Percentiles rank a stretch among this genome's conserved stretches.
phyloP scores from a whole-genome alignment of 371 early-diverging fungal species.

The Saksenaea oblongispora region DNA sequence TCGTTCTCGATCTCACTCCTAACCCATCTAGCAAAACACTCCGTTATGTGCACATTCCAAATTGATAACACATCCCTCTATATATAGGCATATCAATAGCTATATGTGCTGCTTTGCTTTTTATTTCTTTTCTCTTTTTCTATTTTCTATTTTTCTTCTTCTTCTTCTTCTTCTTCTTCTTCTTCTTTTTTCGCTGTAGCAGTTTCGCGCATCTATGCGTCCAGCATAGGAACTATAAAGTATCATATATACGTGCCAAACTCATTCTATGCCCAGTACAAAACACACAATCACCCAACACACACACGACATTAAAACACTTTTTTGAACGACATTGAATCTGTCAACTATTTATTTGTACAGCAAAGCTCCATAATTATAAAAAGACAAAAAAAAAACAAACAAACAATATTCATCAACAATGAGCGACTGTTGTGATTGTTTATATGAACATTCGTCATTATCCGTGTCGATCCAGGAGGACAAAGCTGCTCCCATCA shows the following conservation, averaged over 20 bases:
- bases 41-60: background rate
- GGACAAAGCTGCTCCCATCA: background rate
- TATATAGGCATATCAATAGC: slow-evolving; percentile 2
- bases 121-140: slow-evolving; percentile 2
- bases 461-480: slow-evolving; percentile 10
- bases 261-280: background rate
- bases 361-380: background rate
- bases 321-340: background rate
- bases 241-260: background rate
- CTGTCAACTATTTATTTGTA: slow-evolving; percentile 3
- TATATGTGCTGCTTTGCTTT: slow-evolving; percentile 1
- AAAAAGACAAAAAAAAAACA: background rate
- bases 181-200: background rate
- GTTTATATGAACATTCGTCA: slow-evolving; percentile 5
- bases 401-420: background rate
- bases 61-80: background rate
- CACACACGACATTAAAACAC: slow-evolving; percentile 6
- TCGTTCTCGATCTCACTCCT: background rate
- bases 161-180: background rate
- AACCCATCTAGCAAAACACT: background rate
- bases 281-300: background rate
- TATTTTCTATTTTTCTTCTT: background rate
- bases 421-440: slow-evolving; percentile 3
- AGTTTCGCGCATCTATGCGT: slow-evolving; percentile 1
- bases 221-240: background rate